Conservation (phyloP, 2,329 filamentous ascomycete genomes). For the Cryphonectria nitschkei region DNA sequence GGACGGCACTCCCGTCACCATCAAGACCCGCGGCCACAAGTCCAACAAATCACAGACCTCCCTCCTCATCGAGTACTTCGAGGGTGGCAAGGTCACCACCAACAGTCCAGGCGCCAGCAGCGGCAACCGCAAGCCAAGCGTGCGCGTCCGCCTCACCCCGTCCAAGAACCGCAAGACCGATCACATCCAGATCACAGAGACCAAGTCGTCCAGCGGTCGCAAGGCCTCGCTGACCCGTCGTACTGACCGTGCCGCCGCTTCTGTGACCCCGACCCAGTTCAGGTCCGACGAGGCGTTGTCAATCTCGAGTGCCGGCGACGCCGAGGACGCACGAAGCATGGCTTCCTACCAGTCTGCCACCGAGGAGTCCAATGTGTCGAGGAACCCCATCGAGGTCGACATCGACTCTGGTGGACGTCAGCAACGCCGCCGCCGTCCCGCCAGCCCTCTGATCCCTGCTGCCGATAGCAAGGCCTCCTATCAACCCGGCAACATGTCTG, state of each 20-base stretch:
- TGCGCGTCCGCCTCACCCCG: constrained; percentile 78
- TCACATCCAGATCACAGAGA: constrained; percentile 85
- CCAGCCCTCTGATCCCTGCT: constrained; percentile 67
- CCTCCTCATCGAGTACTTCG: constrained; percentile 92
- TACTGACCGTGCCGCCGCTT: constrained; percentile 51
- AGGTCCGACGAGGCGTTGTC: constrained; percentile 46
- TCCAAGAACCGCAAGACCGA: constrained; percentile 72
- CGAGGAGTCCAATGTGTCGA: constrained; percentile 76
- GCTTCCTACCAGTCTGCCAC: constrained; percentile 78
- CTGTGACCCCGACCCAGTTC: constrained; percentile 44
- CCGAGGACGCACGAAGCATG: constrained; percentile 67
- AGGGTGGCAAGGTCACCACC: constrained; percentile 67
- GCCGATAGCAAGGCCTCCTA: constrained; percentile 63
- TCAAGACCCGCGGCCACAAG: constrained; percentile 72
- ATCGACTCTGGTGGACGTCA: constrained; percentile 64
- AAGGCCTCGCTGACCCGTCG: constrained; percentile 63
- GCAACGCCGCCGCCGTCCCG: constrained; percentile 61
- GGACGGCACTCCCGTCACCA: constrained; percentile 89
- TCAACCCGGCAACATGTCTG: constrained; percentile 70
- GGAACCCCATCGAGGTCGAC: constrained; percentile 86
- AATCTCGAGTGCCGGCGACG: constrained; percentile 34
- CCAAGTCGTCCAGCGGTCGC: constrained; percentile 62
- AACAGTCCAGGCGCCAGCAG: constrained; percentile 56
- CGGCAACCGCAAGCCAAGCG: constrained; percentile 76
- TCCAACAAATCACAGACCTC: constrained; percentile 78